A percentile compares a stretch with the other conserved stretches of the same genome.
Conservation (phyloP, 345 rosid genomes). For the Hypericum perforatum region DNA sequence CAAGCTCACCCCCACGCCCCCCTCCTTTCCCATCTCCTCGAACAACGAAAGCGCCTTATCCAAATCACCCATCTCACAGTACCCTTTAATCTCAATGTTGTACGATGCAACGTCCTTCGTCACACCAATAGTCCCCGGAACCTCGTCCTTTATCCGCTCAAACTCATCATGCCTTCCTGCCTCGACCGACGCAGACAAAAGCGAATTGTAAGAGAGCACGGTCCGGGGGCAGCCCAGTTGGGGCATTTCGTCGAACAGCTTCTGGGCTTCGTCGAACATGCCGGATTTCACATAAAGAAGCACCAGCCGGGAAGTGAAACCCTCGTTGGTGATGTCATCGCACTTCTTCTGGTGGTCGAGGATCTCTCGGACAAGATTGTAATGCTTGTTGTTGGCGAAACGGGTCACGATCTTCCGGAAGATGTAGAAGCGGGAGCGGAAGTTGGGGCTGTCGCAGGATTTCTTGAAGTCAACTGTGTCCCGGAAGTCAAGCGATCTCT, state of each 20-base stretch:
- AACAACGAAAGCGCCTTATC: conserved; percentile 32
- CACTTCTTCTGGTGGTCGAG: conserved; percentile 61
- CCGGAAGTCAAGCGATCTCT: background rate
- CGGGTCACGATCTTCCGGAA: conserved; percentile 10
- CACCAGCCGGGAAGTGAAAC: conserved; percentile 44
- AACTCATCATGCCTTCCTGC: conserved; percentile 40
- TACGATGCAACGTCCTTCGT: conserved; percentile 25
- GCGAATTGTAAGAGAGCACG: conserved; percentile 49
- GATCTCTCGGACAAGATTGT: conserved; percentile 44
- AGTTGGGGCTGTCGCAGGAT: conserved; percentile 3
- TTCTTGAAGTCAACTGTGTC: conserved; percentile 13
- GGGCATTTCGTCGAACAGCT: conserved; percentile 75
- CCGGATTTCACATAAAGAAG: conserved; percentile 39
- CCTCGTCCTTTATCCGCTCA: conserved; percentile 29
- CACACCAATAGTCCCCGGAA: conserved; percentile 37
- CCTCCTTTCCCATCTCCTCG: conserved; percentile 50
- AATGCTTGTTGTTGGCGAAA: conserved; percentile 7
- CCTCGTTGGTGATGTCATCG: conserved; percentile 43
- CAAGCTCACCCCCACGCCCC: conserved; percentile 37
- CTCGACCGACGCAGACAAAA: conserved; percentile 46
- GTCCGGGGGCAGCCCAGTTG: conserved; percentile 43
- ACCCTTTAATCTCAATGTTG: conserved; percentile 1
- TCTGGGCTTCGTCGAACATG: conserved; percentile 55
- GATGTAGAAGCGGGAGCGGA: conserved; percentile 9
- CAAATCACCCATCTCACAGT: conserved; percentile 23